phyloP scores from a whole-genome alignment of 2,329 filamentous ascomycete genomes.

The Microsporum ferrugineum region DNA sequence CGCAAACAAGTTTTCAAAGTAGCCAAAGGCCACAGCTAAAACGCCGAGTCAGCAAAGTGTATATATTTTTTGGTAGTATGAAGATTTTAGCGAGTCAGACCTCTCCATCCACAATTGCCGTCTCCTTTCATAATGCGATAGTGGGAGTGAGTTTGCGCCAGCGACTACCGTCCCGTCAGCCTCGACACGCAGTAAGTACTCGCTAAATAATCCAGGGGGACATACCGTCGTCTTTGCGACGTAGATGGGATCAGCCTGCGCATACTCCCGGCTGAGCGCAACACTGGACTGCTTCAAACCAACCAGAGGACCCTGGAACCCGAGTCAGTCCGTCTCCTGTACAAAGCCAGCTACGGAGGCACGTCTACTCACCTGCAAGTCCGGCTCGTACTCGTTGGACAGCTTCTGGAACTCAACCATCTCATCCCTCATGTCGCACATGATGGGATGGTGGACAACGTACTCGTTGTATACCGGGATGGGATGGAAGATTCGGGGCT shows the following conservation, averaged over 20 bases:
- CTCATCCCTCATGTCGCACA: conserved; percentile 39
- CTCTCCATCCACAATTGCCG: conserved; percentile 96
- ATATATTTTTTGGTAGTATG: conserved; percentile 1
- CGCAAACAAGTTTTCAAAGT: conserved; percentile 75
- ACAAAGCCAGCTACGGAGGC: background rate
- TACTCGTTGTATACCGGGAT: background rate
- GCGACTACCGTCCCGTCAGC: conserved; percentile 43
- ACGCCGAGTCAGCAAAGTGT: conserved; percentile 21
- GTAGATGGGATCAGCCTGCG: conserved; percentile 73
- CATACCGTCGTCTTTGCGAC: conserved; percentile 73
- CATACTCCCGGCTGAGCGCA: conserved; percentile 73
- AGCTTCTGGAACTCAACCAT: conserved; percentile 51
- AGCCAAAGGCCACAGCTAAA: conserved; percentile 79
- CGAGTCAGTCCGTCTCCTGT: background rate
- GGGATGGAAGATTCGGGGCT: background rate
- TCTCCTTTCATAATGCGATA: conserved; percentile 83
- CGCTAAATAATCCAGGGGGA: background rate
- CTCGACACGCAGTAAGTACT: no score
- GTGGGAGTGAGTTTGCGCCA: conserved; percentile 73
- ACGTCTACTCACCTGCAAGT: conserved; percentile 40
- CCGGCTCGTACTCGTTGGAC: conserved; percentile 49
- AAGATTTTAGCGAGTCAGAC: conserved; percentile 46
- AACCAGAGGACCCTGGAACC: conserved; percentile 64
- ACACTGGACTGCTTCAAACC: conserved; percentile 66
- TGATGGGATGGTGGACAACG: conserved; percentile 13